phyloP scores from a whole-genome alignment of 768 basidiomycete genomes.

The Mycena crocata region DNA sequence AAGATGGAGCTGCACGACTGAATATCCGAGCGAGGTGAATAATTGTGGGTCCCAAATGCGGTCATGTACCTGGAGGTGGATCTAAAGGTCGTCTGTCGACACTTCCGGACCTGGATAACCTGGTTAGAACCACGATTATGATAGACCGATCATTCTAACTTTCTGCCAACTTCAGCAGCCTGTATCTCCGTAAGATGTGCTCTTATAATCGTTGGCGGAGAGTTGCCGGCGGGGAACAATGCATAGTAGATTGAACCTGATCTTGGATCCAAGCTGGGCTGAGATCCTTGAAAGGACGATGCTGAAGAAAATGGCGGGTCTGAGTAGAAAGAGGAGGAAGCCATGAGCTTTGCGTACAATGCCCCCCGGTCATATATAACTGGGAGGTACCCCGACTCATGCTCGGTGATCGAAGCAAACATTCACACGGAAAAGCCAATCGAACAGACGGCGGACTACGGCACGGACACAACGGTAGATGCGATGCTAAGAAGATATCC shows the following conservation, averaged over 20 bases:
- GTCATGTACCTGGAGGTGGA: background rate
- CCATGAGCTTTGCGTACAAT: background rate
- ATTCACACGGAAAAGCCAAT: conserved; percentile 4
- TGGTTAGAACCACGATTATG: background rate
- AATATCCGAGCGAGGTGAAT: background rate
- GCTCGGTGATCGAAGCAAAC: background rate
- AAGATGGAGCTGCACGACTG: background rate
- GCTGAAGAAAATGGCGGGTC: too few species aligned
- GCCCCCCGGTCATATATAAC: too few species aligned
- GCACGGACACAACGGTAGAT: background rate
- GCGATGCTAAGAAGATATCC: background rate
- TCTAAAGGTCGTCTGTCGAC: conserved; percentile 5
- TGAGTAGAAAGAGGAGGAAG: background rate
- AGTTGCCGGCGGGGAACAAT: background rate
- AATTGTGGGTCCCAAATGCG: background rate
- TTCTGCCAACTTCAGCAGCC: background rate
- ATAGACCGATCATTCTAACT: background rate
- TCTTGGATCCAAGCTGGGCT: too few species aligned
- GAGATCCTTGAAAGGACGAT: too few species aligned
- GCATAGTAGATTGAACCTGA: too few species aligned
- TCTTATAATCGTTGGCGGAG: background rate
- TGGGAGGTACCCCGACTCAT: too few species aligned
- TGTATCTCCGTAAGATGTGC: background rate
- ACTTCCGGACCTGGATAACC: background rate
- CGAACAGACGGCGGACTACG: background rate